phyloP scores from a whole-genome alignment of 2,329 filamentous ascomycete species.

The Alternaria arbusti region DNA sequence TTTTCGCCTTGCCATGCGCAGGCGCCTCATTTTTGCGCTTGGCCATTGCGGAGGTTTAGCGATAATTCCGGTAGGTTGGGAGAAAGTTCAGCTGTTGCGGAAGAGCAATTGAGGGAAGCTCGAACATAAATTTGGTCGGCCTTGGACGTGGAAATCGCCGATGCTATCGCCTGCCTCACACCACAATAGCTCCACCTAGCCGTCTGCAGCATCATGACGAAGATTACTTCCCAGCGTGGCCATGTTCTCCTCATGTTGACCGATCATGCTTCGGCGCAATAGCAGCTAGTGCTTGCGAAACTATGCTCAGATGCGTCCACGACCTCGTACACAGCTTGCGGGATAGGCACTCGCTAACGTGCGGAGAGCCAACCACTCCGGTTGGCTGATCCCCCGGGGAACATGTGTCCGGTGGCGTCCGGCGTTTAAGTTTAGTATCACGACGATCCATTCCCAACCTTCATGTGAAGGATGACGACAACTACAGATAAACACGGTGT shows the following conservation, averaged over 20 bases:
- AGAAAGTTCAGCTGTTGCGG: conserved; percentile 5
- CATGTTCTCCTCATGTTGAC: conserved; percentile 5
- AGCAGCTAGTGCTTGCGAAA: neutral
- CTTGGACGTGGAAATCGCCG: conserved; percentile 15
- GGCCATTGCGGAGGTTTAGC: conserved; percentile 15
- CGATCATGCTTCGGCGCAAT: conserved; percentile 5
- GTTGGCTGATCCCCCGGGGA: conserved; percentile 14
- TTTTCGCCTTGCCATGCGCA: conserved; percentile 50
- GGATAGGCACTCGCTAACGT: conserved; percentile 2
- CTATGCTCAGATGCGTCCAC: neutral
- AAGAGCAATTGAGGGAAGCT: conserved; percentile 3
- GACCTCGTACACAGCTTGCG: neutral
- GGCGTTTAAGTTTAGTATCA: conserved; percentile 1
- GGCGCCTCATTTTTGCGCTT: conserved; percentile 54
- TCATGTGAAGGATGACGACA: neutral
- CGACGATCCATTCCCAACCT: neutral
- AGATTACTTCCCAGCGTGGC: conserved; percentile 6
- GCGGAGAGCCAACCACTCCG: conserved; percentile 23
- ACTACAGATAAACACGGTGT: neutral
- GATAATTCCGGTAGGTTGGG: conserved; percentile 27
- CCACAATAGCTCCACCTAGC: conserved; percentile 17
- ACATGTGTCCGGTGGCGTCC: conserved; percentile 3
- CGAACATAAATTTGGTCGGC: conserved; percentile 23
- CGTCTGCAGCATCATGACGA: conserved; percentile 3
- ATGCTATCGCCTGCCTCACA: conserved; percentile 18